Evolutionary conservation across 2,329 filamentous ascomycete genomes (phyloP).

Genomic region (Dichotomopilus funicola): DNA sequence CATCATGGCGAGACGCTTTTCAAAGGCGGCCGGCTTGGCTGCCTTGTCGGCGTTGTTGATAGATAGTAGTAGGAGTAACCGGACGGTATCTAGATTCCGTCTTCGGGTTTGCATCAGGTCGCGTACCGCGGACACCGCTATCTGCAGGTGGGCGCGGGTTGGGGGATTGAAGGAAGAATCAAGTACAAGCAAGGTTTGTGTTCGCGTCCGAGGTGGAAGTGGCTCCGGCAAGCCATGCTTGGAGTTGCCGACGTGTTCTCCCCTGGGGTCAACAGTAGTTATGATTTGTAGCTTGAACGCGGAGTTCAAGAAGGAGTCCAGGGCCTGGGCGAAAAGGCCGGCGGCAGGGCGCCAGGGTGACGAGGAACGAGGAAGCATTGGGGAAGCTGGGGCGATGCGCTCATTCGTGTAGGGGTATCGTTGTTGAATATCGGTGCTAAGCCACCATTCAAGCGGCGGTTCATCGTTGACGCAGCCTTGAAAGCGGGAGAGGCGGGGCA

Average conservation of each 20-base stretch:
- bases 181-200: slow-evolving; percentile 46
- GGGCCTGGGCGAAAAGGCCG: slow-evolving; percentile 38
- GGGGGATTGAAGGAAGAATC: slow-evolving; percentile 66
- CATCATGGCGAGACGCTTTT: slow-evolving; percentile 66
- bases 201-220: slow-evolving; percentile 16
- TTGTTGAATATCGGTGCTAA: background rate
- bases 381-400: background rate
- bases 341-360: slow-evolving; percentile 26
- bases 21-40: slow-evolving; percentile 61
- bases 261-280: slow-evolving; percentile 32
- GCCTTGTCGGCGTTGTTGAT: slow-evolving; percentile 62
- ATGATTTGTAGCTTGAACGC: slow-evolving; percentile 39
- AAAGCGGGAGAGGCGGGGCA: no score
- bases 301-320: slow-evolving; percentile 40
- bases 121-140: slow-evolving; percentile 45
- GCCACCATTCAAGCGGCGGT: background rate
- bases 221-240: slow-evolving; percentile 10
- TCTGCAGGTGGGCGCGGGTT: slow-evolving; percentile 52
- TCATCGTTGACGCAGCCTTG: background rate
- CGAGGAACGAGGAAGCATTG: slow-evolving; percentile 12
- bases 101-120: slow-evolving; percentile 17
- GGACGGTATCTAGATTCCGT: slow-evolving; percentile 17
- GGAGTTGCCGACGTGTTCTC: background rate
- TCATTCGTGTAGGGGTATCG: background rate
- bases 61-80: slow-evolving; percentile 54